Evolutionary conservation across 768 basidiomycete species (phyloP), one percentile per base, ranked within the genome.

Genomic region (Suillus tomentosus): DNA sequence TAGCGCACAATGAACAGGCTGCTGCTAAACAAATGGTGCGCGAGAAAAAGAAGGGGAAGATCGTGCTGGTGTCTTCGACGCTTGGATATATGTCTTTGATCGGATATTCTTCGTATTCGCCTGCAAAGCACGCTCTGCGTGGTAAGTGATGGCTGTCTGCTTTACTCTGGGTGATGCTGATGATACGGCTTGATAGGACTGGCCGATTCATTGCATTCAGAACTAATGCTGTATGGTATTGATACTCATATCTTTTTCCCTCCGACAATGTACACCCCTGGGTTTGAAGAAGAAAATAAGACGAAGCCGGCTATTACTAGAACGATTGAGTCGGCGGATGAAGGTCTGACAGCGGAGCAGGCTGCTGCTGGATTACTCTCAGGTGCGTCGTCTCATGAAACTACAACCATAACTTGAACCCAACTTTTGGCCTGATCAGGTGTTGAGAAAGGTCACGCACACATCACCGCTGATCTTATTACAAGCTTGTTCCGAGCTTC

Each of bases 201-300:
- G 0, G 92, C 92, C 15, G 95, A 97, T 64, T 83, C 89, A 0
- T 81, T 97, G 15, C 88, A 90, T 9, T 89, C 87, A 31, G 95
- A 96, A 71, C 79, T 94, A 57, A 78, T 87, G 66, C 79, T 95
- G 8, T 94, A 96, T 72, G 84, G 82, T 58, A 91, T 94, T 71
- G 79, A 82, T 60, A 84, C 94, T 7, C 93, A 95, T 67, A 85
- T 92, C 51, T 94, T 87, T 77, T 89, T 93, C 77, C 94, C 95
- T 0, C 83, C 83, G 1, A 92, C 92, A 1, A 96, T 97, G 79
- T 84, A 79, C 67, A 87, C 86, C 0, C 89, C 92, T 0, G 93
- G 94, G 0, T 91, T 80, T 65, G 87, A 89, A 19, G 82, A 85
- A 63, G 95, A 96, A 73, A 87, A 91, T 73, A 83, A 82, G 69